phyloP scores from a whole-genome alignment of 495 filamentous ascomycete genomes.

The Coniosporium apollinis region DNA sequence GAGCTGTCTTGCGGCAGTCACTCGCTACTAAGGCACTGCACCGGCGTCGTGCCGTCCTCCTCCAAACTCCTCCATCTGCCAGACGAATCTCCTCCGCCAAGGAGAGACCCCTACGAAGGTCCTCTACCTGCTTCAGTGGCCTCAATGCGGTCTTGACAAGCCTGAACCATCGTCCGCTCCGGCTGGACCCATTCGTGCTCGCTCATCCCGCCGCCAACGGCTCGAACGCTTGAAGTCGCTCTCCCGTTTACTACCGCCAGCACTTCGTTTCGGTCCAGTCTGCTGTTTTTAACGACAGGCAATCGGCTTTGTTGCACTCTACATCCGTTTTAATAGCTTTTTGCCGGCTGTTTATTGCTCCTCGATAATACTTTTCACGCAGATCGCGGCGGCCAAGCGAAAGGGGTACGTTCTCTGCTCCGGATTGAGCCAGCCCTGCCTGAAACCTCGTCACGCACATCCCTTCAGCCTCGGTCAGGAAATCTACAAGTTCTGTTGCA shows the following conservation, averaged over 20 bases:
- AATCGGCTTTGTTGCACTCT: background rate
- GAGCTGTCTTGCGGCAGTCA: no score
- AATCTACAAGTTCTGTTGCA: background rate
- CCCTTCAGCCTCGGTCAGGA: background rate
- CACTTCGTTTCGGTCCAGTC: background rate
- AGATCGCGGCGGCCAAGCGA: background rate
- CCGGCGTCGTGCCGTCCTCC: background rate
- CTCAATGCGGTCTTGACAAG: no score
- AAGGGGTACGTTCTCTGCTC: background rate
- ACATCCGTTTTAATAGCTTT: background rate
- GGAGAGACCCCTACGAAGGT: no score
- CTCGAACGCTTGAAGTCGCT: background rate
- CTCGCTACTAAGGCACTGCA: no score
- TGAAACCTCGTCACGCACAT: background rate
- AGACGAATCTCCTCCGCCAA: background rate
- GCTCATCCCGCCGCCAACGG: no score
- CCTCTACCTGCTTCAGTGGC: no score
- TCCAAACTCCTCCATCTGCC: background rate
- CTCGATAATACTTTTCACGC: background rate
- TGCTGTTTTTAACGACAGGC: background rate
- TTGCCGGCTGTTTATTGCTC: background rate
- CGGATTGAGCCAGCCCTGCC: no score
- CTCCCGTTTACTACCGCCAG: background rate
- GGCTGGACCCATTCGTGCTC: no score
- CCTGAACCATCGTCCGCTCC: no score